A percentile compares a stretch with the other conserved stretches of the same genome.
These are phyloP conservation scores for Xylaria curta DNA, from an alignment of 495 filamentous ascomycete genomes.

Conservation along the genomic window DNA sequence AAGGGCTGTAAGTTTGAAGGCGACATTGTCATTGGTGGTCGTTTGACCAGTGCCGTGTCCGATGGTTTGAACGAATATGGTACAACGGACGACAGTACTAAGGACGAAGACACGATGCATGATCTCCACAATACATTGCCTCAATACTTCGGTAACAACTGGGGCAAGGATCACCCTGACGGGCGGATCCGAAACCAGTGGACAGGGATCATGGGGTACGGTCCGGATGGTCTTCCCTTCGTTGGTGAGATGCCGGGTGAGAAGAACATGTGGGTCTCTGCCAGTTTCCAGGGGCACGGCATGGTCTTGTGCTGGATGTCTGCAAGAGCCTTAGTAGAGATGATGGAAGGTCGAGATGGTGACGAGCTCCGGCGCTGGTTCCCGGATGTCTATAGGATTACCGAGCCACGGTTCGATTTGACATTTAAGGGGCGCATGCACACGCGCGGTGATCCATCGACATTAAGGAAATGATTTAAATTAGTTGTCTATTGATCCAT, in stretches of 20 bases:
- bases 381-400: slow-evolving; percentile 55
- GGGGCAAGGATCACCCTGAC: slow-evolving; percentile 63
- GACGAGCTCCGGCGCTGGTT: slow-evolving; percentile 54
- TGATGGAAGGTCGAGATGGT: slow-evolving; percentile 52
- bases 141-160: slow-evolving; percentile 61
- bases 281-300: slow-evolving; percentile 64
- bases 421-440: slow-evolving; percentile 52
- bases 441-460: neutral
- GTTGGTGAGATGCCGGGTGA: slow-evolving; percentile 55
- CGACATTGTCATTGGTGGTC: slow-evolving; percentile 76
- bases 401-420: slow-evolving; percentile 49
- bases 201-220: slow-evolving; percentile 69
- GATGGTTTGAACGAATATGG: slow-evolving; percentile 59
- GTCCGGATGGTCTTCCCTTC: slow-evolving; percentile 62
- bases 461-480: neutral
- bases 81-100: slow-evolving; percentile 62
- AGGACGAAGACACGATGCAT: slow-evolving; percentile 60
- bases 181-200: slow-evolving; percentile 65
- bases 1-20: slow-evolving; percentile 50
- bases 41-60: slow-evolving; percentile 55
- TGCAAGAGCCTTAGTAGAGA: slow-evolving; percentile 56
- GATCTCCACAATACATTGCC: slow-evolving; percentile 55
- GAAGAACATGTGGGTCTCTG: slow-evolving; percentile 56
- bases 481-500: too few relatives aligned
- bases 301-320: slow-evolving; percentile 65